Percentiles rank a stretch among this genome's conserved stretches.
These are phyloP conservation scores for Alternaria tenuissima DNA, from an alignment of 2,329 filamentous ascomycete species.

Conservation along the genomic window DNA sequence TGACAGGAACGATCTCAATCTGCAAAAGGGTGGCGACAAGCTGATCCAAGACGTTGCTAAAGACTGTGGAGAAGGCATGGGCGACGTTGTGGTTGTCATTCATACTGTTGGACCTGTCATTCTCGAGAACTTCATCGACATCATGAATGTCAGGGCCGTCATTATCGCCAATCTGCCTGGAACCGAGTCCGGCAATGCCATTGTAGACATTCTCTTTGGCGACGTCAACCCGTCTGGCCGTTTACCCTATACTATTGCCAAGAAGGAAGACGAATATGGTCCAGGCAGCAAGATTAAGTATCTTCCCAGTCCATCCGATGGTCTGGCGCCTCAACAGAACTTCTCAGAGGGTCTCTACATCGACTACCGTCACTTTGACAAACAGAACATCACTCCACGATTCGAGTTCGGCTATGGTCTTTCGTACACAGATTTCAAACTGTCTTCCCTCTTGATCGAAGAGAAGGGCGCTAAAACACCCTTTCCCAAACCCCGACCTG, in stretches of 20 bases:
- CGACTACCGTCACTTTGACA: conserved; percentile 91
- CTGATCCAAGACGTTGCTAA: conserved; percentile 76
- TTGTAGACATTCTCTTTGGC: conserved; percentile 82
- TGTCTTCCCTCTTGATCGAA: conserved; percentile 61
- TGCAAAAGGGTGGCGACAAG: conserved; percentile 80
- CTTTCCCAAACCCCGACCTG: conserved; percentile 45
- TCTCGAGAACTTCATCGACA: conserved; percentile 80
- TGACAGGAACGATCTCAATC: conserved; percentile 77
- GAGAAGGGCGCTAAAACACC: conserved; percentile 56
- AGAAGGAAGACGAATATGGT: conserved; percentile 77
- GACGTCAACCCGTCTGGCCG: conserved; percentile 80
- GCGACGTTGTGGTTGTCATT: conserved; percentile 80
- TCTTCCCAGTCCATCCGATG: conserved; percentile 64
- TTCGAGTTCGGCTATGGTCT: conserved; percentile 90
- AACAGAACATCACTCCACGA: conserved; percentile 73
- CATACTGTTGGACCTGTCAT: conserved; percentile 86
- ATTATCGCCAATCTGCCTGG: conserved; percentile 86
- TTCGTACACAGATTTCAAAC: conserved; percentile 77
- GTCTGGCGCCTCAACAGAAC: conserved; percentile 78
- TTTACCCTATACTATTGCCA: conserved; percentile 87
- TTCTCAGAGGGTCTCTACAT: conserved; percentile 85
- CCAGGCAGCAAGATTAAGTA: conserved; percentile 74
- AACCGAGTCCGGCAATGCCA: conserved; percentile 83
- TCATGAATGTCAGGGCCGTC: conserved; percentile 79
- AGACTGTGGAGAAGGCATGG: conserved; percentile 68